These are phyloP conservation scores for Grammothele lineata DNA, from an alignment of 768 basidiomycete species.

Conservation along the genomic window DNA sequence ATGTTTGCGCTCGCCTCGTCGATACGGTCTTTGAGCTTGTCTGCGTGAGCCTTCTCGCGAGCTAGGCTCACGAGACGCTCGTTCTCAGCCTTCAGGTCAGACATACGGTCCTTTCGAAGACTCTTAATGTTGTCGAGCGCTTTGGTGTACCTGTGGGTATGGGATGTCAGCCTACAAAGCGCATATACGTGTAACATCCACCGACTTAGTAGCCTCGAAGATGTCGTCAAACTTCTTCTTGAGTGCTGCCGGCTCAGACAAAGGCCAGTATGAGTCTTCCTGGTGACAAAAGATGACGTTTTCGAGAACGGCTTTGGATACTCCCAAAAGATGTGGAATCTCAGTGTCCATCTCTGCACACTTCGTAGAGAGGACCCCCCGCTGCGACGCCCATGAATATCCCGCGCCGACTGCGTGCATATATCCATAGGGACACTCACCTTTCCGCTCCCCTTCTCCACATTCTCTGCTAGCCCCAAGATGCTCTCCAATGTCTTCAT, in stretches of 20 bases:
- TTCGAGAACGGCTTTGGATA: conserved; percentile 96
- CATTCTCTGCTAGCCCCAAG: conserved; percentile 67
- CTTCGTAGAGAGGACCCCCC: conserved; percentile 91
- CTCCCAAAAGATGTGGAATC: conserved; percentile 89
- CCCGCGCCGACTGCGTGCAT: no score
- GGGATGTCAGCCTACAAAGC: not conserved
- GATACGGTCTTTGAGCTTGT: conserved; percentile 71
- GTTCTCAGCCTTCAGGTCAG: conserved; percentile 91
- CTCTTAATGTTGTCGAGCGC: conserved; percentile 89
- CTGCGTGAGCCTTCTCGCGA: conserved; percentile 80
- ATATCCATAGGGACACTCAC: conserved; percentile 39
- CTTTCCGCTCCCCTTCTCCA: conserved; percentile 66
- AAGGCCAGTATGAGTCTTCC: conserved; percentile 98
- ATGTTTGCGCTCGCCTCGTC: conserved; percentile 58
- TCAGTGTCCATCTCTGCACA: conserved; percentile 96
- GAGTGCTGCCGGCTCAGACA: conserved; percentile 82
- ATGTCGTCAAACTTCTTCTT: conserved; percentile 99
- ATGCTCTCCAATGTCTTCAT: conserved; percentile 99
- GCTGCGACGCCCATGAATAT: conserved; percentile 35
- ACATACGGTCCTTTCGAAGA: conserved; percentile 84
- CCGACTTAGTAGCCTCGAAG: conserved; percentile 93
- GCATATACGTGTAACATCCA: no score
- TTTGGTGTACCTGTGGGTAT: conserved; percentile 77
- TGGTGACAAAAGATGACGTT: conserved; percentile 99
- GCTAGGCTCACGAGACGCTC: conserved; percentile 76